phyloP scores from a whole-genome alignment of 495 filamentous ascomycete genomes.

The Lindgomyces ingoldianus region DNA sequence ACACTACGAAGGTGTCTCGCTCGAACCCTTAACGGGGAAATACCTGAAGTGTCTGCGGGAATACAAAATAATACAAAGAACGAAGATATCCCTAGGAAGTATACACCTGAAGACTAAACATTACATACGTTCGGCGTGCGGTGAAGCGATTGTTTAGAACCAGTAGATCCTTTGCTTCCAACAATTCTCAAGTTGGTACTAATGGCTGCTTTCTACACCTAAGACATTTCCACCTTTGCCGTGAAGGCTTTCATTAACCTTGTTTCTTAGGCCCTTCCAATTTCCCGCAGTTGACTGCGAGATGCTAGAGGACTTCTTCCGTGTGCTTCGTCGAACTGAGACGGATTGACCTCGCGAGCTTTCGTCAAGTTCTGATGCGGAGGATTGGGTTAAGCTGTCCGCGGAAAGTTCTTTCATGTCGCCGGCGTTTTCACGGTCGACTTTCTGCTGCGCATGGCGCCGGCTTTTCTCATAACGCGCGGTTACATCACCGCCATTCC shows the following conservation, averaged over 20 bases:
- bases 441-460: slow-evolving; percentile 41
- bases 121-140: slow-evolving; percentile 12
- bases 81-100: slow-evolving; percentile 1
- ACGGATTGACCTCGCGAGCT: slow-evolving; percentile 5
- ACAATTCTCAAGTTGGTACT: neutral
- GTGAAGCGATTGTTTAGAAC: neutral
- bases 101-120: slow-evolving; percentile 22
- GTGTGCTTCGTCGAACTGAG: slow-evolving; percentile 32
- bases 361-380: slow-evolving; percentile 13
- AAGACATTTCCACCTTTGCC: slow-evolving; percentile 41
- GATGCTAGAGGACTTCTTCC: slow-evolving; percentile 41
- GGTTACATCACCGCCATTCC: slow-evolving; percentile 61
- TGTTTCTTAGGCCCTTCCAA: slow-evolving; percentile 46
- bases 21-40: neutral
- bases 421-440: slow-evolving; percentile 27
- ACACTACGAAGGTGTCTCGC: slow-evolving; percentile 10
- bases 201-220: slow-evolving; percentile 35
- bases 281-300: slow-evolving; percentile 39
- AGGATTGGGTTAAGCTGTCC: neutral
- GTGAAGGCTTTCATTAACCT: slow-evolving; percentile 46
- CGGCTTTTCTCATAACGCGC: slow-evolving; percentile 51
- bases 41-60: neutral
- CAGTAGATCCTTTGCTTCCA: neutral
- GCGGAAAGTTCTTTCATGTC: neutral
- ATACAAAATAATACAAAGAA: slow-evolving; percentile 14